These are phyloP conservation scores for Galeopsis tetrahit DNA, from an alignment of 257 asterid genomes.

Conservation along the genomic window DNA sequence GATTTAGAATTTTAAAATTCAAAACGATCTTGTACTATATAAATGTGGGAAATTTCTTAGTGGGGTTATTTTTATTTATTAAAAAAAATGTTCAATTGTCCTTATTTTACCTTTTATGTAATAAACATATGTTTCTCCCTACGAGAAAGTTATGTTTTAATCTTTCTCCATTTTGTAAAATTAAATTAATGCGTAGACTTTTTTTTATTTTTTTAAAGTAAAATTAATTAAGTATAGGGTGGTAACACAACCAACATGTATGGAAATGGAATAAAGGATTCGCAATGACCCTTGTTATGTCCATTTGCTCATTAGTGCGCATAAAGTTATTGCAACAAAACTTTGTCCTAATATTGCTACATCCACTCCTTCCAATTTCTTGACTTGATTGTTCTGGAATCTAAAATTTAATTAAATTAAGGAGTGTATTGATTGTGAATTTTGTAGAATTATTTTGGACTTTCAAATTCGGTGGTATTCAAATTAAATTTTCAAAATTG, in stretches of 20 bases:
- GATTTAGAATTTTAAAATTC: too few species aligned
- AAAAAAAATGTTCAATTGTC: not conserved
- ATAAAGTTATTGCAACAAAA: constrained; percentile 1
- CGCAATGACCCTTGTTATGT: not conserved
- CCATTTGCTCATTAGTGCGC: not conserved
- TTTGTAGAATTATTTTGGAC: too few species aligned
- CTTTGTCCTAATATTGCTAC: not conserved
- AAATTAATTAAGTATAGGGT: too few species aligned
- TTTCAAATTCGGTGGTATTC: too few species aligned
- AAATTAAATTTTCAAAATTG: too few species aligned
- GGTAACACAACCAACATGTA: too few species aligned
- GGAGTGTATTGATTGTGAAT: too few species aligned
- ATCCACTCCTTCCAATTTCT: not conserved
- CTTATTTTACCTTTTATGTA: too few species aligned
- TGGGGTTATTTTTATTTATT: not conserved
- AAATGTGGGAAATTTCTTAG: not conserved
- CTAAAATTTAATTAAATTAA: not conserved
- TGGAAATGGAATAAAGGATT: not conserved
- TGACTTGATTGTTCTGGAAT: constrained; percentile 1
- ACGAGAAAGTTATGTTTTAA: too few species aligned
- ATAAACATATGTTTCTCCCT: too few species aligned
- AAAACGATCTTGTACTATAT: not conserved
- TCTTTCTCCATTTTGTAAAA: not conserved
- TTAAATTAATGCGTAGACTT: not conserved
- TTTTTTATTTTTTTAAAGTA: too few species aligned